Evolutionary conservation across 2,329 filamentous ascomycete species (phyloP).

Genomic region (Diaporthe ilicicola): DNA sequence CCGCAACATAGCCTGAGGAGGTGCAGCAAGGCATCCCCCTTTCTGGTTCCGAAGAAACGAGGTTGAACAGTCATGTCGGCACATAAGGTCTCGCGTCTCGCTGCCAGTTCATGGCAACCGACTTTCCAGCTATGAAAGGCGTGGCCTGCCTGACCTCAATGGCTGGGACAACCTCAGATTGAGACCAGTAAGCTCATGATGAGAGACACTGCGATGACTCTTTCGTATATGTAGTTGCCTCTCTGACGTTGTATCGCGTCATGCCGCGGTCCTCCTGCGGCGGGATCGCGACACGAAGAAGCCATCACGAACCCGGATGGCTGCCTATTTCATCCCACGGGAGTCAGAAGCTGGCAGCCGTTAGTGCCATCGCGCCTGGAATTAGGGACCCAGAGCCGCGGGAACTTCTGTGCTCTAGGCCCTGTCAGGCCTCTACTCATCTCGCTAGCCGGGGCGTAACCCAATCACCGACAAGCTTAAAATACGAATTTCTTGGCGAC

Average conservation of each 20-base stretch:
- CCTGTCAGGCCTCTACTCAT: constrained; percentile 22
- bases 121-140: background rate
- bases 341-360: constrained; percentile 1
- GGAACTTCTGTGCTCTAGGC: constrained; percentile 7
- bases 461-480: constrained; percentile 31
- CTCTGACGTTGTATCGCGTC: background rate
- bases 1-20: background rate
- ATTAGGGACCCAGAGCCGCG: background rate
- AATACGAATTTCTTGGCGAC: constrained; percentile 20
- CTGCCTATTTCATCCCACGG: constrained; percentile 9
- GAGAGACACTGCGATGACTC: background rate
- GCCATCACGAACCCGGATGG: constrained; percentile 17
- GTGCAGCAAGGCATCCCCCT: background rate
- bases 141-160: background rate
- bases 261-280: background rate
- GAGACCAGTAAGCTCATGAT: background rate
- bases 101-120: background rate
- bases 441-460: constrained; percentile 16
- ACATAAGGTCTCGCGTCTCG: background rate
- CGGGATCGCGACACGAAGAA: constrained; percentile 1
- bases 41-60: background rate
- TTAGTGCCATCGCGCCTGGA: background rate
- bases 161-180: background rate
- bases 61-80: background rate
- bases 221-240: background rate